Conservation (phyloP, 2,329 filamentous ascomycete genomes). For the Aspergillus piperis region DNA sequence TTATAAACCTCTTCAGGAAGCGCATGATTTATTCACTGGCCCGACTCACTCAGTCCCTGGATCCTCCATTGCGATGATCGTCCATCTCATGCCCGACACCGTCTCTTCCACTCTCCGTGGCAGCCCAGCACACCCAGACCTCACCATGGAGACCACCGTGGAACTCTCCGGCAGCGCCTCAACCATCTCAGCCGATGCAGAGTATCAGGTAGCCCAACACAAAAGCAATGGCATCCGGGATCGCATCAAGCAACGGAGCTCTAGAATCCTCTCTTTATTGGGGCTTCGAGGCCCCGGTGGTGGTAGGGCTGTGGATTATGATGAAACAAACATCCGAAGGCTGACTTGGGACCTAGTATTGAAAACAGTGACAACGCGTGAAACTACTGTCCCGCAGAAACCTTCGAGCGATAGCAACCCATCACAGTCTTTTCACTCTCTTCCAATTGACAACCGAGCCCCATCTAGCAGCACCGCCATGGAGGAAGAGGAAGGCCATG, state of each 20-base stretch:
- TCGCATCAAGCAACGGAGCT: slow-evolving; percentile 38
- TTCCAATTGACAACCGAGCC: neutral
- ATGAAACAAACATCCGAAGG: neutral
- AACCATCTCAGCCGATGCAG: slow-evolving; percentile 29
- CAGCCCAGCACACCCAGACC: neutral
- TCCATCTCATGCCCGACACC: neutral
- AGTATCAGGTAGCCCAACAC: slow-evolving; percentile 16
- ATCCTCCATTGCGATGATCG: neutral
- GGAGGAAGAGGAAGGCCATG: neutral
- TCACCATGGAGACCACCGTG: neutral
- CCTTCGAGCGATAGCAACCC: neutral
- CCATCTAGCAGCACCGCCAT: neutral
- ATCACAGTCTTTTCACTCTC: slow-evolving; percentile 3
- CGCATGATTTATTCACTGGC: neutral
- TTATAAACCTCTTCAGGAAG: neutral
- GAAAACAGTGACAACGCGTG: neutral
- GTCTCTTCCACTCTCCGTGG: neutral
- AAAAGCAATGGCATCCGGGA: slow-evolving; percentile 29
- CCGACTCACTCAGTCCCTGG: neutral
- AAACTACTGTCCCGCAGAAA: neutral
- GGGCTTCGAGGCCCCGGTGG: slow-evolving; percentile 31
- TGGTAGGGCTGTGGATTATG: slow-evolving; percentile 20
- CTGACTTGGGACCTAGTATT: neutral
- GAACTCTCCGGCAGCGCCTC: slow-evolving; percentile 20
- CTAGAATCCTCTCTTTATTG: slow-evolving; percentile 40